Percentiles rank a stretch among this genome's conserved stretches.
These are phyloP conservation scores for Lasiodiplodia hormozganensis DNA, from an alignment of 2,329 filamentous ascomycete genomes.

Conservation along the genomic window DNA sequence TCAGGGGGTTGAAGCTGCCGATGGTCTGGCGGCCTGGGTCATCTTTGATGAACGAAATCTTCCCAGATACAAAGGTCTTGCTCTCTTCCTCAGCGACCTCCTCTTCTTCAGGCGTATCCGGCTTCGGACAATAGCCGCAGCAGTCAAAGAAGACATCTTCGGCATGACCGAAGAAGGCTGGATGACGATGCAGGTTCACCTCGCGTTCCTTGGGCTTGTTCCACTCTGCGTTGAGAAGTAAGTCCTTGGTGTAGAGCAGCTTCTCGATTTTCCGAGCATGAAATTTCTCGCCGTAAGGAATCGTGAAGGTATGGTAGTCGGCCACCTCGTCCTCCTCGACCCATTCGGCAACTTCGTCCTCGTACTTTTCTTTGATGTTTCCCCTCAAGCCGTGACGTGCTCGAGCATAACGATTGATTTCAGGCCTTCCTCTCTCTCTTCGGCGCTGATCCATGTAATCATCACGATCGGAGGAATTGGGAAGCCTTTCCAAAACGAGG, in stretches of 20 bases:
- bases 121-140: conserved; percentile 77
- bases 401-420: conserved; percentile 49
- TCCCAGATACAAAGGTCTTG: conserved; percentile 78
- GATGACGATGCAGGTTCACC: conserved; percentile 81
- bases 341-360: conserved; percentile 87
- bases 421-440: conserved; percentile 73
- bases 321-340: conserved; percentile 76
- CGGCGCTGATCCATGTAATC: conserved; percentile 74
- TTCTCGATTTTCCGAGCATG: conserved; percentile 77
- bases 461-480: conserved; percentile 71
- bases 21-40: conserved; percentile 79
- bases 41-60: conserved; percentile 77
- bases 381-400: conserved; percentile 59
- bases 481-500: conserved; percentile 79
- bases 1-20: conserved; percentile 79
- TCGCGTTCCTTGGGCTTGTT: conserved; percentile 77
- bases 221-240: conserved; percentile 85
- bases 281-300: conserved; percentile 67
- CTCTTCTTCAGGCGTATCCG: conserved; percentile 73
- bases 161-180: conserved; percentile 81
- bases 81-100: conserved; percentile 74
- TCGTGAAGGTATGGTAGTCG: conserved; percentile 73
- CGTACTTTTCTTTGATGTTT: conserved; percentile 78
- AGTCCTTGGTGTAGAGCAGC: conserved; percentile 79
- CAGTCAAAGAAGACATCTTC: conserved; percentile 80